Percentiles rank a stretch among this genome's conserved stretches.
phyloP scores from a whole-genome alignment of 1,284 basidiomycete species.

The Apiotrichum brassicae region DNA sequence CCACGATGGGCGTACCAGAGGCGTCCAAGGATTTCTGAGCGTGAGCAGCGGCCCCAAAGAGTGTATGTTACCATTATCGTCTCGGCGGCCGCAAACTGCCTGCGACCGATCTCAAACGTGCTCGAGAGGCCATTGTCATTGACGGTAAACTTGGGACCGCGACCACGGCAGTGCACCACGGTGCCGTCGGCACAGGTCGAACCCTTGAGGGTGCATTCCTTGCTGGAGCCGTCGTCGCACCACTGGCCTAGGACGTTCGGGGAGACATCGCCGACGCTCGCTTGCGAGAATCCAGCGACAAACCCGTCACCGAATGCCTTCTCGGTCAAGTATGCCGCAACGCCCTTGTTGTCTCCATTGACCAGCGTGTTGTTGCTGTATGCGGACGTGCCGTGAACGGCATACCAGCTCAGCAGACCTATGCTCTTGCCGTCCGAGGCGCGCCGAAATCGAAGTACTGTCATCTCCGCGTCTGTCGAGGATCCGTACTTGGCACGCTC shows the following conservation, averaged over 20 bases:
- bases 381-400: constrained; percentile 10
- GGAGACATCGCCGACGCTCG: constrained; percentile 12
- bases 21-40: constrained; percentile 1
- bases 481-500: constrained; percentile 7
- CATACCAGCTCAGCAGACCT: constrained; percentile 13
- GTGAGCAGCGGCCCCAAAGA: not conserved
- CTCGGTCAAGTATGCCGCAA: constrained; percentile 10
- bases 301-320: constrained; percentile 1
- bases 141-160: constrained; percentile 4
- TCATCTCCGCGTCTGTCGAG: constrained; percentile 13
- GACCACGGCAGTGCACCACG: constrained; percentile 4
- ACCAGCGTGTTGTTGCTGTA: constrained; percentile 15
- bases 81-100: constrained; percentile 6
- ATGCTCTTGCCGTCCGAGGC: constrained; percentile 3
- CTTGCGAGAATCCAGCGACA: constrained; percentile 16
- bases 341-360: constrained; percentile 17
- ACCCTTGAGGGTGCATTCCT: constrained; percentile 4
- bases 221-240: constrained; percentile 14
- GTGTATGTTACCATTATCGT: not conserved
- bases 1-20: constrained; percentile 4
- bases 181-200: constrained; percentile 11
- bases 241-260: constrained; percentile 14
- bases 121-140: constrained; percentile 4
- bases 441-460: constrained; percentile 9
- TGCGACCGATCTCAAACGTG: constrained; percentile 11